A percentile compares a stretch with the other conserved stretches of the same genome.
Evolutionary conservation across 2,329 filamentous ascomycete species (phyloP).

Genomic region (Domatiomyces catenatus): DNA sequence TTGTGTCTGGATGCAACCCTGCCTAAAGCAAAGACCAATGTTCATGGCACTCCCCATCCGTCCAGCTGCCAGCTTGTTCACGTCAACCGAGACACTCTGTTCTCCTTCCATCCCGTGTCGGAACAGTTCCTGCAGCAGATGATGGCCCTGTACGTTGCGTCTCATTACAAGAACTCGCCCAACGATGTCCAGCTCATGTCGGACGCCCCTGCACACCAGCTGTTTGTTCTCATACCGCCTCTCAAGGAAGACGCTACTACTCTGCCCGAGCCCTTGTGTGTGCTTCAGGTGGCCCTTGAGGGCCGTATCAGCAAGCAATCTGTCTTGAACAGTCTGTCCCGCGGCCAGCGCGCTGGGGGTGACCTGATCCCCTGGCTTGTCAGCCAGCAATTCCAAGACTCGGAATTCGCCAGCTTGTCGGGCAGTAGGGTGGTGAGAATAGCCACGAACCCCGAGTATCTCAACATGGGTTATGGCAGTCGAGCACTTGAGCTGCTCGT

Average conservation of each 20-base stretch:
- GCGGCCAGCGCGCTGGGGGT: constrained; percentile 76
- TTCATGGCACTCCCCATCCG: constrained; percentile 74
- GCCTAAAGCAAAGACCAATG: constrained; percentile 56
- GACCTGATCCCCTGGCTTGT: constrained; percentile 96
- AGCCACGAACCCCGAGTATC: constrained; percentile 88
- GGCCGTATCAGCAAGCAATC: constrained; percentile 88
- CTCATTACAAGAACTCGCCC: constrained; percentile 94
- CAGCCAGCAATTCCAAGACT: constrained; percentile 94
- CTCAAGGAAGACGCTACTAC: constrained; percentile 60
- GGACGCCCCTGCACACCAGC: constrained; percentile 87
- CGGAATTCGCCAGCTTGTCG: constrained; percentile 85
- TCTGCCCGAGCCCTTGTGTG: constrained; percentile 82
- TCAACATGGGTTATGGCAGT: constrained; percentile 82
- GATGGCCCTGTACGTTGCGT: constrained; percentile 93
- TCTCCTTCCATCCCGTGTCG: constrained; percentile 93
- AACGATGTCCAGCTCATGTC: constrained; percentile 98
- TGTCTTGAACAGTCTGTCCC: constrained; percentile 73
- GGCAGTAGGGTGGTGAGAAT: constrained; percentile 87
- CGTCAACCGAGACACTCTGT: constrained; percentile 92
- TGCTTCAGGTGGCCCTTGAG: constrained; percentile 87
- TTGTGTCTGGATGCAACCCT: constrained; percentile 88
- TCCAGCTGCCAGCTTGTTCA: constrained; percentile 80
- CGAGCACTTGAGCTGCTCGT: constrained; percentile 73
- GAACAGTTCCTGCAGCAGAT: constrained; percentile 97
- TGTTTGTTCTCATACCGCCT: constrained; percentile 85